phyloP scores from a whole-genome alignment of 345 rosid genomes.

The Citrus sinensis region DVS_A1.0 CM039168.1:22972001-22972500 shows the following conservation, averaged over 20 bases:
- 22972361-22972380: neutral
- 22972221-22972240: neutral
- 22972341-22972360: neutral
- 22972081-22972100: slow-evolving; percentile 90
- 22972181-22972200: neutral
- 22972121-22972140: neutral
- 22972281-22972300: too few relatives aligned
- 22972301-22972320: neutral
- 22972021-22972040: slow-evolving; percentile 67
- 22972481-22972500: neutral
- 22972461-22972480: neutral
- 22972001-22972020: slow-evolving; percentile 77
- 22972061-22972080: slow-evolving; percentile 80
- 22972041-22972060: slow-evolving; percentile 94
- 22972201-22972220: neutral
- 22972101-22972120: slow-evolving; percentile 26
- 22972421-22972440: neutral
- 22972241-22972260: neutral
- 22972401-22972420: neutral
- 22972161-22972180: slow-evolving; percentile 12
- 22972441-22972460: neutral
- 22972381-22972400: neutral
- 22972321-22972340: neutral
- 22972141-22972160: neutral
- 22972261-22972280: neutral